Base-by-base conservation (phyloP, 2,329 filamentous ascomycete genomes). In the Ophiostoma australiae region DNA sequence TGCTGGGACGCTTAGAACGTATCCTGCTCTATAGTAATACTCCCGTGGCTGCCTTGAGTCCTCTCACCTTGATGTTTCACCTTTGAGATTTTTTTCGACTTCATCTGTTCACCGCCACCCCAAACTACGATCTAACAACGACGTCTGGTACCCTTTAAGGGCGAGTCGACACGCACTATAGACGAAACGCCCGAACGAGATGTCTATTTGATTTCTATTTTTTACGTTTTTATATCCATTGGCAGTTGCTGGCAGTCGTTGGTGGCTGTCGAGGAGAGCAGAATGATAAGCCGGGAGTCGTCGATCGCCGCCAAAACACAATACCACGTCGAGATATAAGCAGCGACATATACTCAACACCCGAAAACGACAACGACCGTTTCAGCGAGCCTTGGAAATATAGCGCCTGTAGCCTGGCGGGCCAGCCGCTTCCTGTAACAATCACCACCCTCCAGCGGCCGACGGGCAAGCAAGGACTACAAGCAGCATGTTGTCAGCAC, bases 311-410 rank as follows among this genome's bases (percentile, higher is more conserved):
- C 39, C 48, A 52, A 7, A 27, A 11, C 23, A 58, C n/a, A n/a
- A 63, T 63, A 63, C 15, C 11, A 27, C 23, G 27, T 63, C 13
- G 27, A 63, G 58, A 33, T 31, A 63, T 63, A 31, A 63, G 15
- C 41, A 48, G 20, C 44, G 44, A 48, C 20, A 20, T 48, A 48
- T 6, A 20, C 17, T 7, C 44, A 63, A 17, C 11, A 15, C 27
- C 58, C 58, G 58, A 63, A 63, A 31, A 63, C 58, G 58, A 63
- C 58, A 33, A 63, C 58, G 58, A 33, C 58, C 23, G 58, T 63
- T 63, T 63, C 58, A 63, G 58, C 58, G 58, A 63, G n/a, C 27
- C 33, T 17, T 11, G 44, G 44, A 10, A 8, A 23, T 63, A 17
- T 33, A 31, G 27, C 5, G 27, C 27, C 58, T 63, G 23, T 63